A percentile compares a stretch with the other conserved stretches of the same genome.
phyloP scores from a whole-genome alignment of 345 rosid genomes.

The Eucalyptus marginata region DNA sequence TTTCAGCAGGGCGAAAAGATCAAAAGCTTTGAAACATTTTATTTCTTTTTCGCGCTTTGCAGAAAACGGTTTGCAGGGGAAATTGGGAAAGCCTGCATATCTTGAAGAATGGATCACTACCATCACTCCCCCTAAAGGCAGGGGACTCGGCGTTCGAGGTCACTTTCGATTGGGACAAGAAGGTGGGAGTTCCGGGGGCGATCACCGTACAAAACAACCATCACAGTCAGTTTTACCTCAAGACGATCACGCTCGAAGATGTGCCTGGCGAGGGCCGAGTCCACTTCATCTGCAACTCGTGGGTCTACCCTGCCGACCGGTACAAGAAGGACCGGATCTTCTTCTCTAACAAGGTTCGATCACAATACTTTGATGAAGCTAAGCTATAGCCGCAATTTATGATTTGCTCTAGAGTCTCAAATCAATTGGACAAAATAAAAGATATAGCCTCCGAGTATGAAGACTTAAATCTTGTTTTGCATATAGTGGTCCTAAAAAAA shows the following conservation, averaged over 20 bases:
- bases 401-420: background rate
- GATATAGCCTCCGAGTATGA: background rate
- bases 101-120: constrained; percentile 15
- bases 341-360: background rate
- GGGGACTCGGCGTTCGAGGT: constrained; percentile 20
- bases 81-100: constrained; percentile 13
- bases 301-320: constrained; percentile 25
- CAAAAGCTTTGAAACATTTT: background rate
- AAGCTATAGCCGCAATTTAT: background rate
- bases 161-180: constrained; percentile 22
- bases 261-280: constrained; percentile 27
- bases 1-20: background rate
- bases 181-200: constrained; percentile 22
- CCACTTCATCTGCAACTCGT: constrained; percentile 40
- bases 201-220: constrained; percentile 20
- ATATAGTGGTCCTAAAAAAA: background rate
- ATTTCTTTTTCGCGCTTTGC: background rate
- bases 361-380: background rate
- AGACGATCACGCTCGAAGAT: constrained; percentile 19
- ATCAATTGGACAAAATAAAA: background rate
- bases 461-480: background rate
- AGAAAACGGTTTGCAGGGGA: constrained; percentile 20
- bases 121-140: background rate
- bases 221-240: constrained; percentile 26
- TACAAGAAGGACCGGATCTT: constrained; percentile 12